Evolutionary conservation across 2,329 filamentous ascomycete species (phyloP).

Genomic region (Penicillium sp.): DNA sequence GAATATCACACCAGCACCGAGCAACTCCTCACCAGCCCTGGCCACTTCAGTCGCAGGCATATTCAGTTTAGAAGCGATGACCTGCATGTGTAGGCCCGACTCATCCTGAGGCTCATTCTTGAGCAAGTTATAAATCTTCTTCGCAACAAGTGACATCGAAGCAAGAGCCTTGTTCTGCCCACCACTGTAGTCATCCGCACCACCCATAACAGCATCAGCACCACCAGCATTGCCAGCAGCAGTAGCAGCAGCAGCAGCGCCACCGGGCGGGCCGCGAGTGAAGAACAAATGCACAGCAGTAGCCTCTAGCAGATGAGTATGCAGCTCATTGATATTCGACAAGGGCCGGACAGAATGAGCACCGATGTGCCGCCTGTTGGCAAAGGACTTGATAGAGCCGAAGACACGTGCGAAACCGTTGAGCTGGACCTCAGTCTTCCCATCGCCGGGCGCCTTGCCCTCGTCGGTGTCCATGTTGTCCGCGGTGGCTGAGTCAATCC

Average conservation of each 20-base stretch:
- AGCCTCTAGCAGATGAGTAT: slow-evolving; percentile 87
- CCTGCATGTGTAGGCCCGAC: slow-evolving; percentile 79
- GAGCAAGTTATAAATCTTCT: slow-evolving; percentile 71
- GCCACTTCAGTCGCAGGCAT: slow-evolving; percentile 70
- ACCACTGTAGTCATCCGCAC: slow-evolving; percentile 32
- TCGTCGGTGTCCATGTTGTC: slow-evolving; percentile 50
- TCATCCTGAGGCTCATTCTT: slow-evolving; percentile 67
- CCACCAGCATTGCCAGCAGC: slow-evolving; percentile 49
- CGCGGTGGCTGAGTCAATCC: slow-evolving; percentile 46
- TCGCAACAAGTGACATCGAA: slow-evolving; percentile 58
- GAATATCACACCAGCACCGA: slow-evolving; percentile 73
- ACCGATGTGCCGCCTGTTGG: slow-evolving; percentile 76
- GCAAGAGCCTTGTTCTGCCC: slow-evolving; percentile 40
- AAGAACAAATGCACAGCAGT: slow-evolving; percentile 85
- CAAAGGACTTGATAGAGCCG: slow-evolving; percentile 80
- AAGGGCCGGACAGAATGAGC: slow-evolving; percentile 79
- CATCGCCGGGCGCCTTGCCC: slow-evolving; percentile 42
- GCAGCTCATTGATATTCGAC: slow-evolving; percentile 85
- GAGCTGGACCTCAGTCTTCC: slow-evolving; percentile 60
- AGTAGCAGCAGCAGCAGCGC: slow-evolving; percentile 49
- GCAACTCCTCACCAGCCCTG: slow-evolving; percentile 77
- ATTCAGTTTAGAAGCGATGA: slow-evolving; percentile 66
- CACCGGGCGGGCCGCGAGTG: slow-evolving; percentile 63
- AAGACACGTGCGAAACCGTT: slow-evolving; percentile 83
- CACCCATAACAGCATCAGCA: slow-evolving; percentile 38